Evolutionary conservation across 495 filamentous ascomycete genomes (phyloP).

Genomic region (Jackrogersella minutella): DNA sequence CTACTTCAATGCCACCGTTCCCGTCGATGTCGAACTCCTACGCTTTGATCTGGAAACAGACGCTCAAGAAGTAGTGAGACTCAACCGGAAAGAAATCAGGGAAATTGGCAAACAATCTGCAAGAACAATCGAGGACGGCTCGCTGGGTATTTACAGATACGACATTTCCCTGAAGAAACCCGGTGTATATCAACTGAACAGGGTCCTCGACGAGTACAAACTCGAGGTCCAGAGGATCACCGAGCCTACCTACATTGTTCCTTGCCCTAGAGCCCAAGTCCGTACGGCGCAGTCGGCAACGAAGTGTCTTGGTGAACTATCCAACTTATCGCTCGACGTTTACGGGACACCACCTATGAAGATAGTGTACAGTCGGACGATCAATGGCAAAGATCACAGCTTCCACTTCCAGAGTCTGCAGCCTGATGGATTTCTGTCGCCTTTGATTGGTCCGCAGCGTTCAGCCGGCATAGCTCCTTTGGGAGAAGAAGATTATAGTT

Average conservation of each 20-base stretch:
- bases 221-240: constrained; percentile 81
- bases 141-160: constrained; percentile 55
- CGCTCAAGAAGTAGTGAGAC: constrained; percentile 76
- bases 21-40: constrained; percentile 82
- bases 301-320: constrained; percentile 83
- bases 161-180: constrained; percentile 77
- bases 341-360: constrained; percentile 91
- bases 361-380: constrained; percentile 85
- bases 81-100: constrained; percentile 64
- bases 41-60: constrained; percentile 84
- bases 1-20: constrained; percentile 89
- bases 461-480: constrained; percentile 62
- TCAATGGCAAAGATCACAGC: constrained; percentile 77
- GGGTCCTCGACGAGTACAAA: constrained; percentile 90
- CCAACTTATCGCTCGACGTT: constrained; percentile 80
- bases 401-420: constrained; percentile 90
- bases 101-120: constrained; percentile 66
- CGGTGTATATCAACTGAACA: constrained; percentile 83
- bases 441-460: constrained; percentile 65
- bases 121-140: constrained; percentile 67
- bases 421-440: constrained; percentile 83
- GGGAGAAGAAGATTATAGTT: constrained; percentile 72
- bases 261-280: constrained; percentile 80
- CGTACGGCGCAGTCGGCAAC: constrained; percentile 68
- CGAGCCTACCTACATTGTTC: constrained; percentile 80